Percentiles rank a stretch among this genome's conserved stretches.
Evolutionary conservation across 2,329 filamentous ascomycete genomes (phyloP).

Genomic region (Exophiala dermatitidis): DNA sequence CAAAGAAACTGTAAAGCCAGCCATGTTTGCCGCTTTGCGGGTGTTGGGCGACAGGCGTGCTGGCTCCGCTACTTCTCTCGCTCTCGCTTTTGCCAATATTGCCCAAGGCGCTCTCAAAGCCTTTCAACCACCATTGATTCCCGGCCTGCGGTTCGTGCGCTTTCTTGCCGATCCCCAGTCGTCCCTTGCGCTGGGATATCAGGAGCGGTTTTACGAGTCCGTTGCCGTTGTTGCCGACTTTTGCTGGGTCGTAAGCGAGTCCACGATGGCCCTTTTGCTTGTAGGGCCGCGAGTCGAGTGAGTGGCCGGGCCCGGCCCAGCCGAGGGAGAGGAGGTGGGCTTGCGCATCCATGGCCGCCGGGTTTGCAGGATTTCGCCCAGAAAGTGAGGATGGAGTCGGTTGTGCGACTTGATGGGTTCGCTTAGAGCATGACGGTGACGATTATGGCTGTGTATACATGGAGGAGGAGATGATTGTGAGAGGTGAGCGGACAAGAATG

Average conservation of each 20-base stretch:
- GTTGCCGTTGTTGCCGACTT: slow-evolving; percentile 40
- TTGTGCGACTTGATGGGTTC: no score
- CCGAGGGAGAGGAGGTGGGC: slow-evolving; percentile 78
- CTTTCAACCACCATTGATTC: slow-evolving; percentile 96
- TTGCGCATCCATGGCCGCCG: slow-evolving; percentile 65
- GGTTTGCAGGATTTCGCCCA: no score
- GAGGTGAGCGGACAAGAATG: no score
- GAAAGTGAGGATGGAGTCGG: no score
- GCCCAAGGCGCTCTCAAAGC: slow-evolving; percentile 78
- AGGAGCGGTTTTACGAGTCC: slow-evolving; percentile 79
- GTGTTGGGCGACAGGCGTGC: slow-evolving; percentile 39
- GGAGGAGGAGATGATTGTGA: no score
- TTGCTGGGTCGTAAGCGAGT: slow-evolving; percentile 30
- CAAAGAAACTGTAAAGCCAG: slow-evolving; percentile 76
- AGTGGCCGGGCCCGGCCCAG: slow-evolving; percentile 83
- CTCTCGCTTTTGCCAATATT: slow-evolving; percentile 49
- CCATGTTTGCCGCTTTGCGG: slow-evolving; percentile 37
- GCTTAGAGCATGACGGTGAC: no score
- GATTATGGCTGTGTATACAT: no score
- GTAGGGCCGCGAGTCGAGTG: slow-evolving; percentile 57
- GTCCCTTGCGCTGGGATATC: slow-evolving; percentile 70
- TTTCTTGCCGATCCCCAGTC: slow-evolving; percentile 71
- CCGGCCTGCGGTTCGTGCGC: slow-evolving; percentile 55
- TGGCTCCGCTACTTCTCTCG: slow-evolving; percentile 51
- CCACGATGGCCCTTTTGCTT: slow-evolving; percentile 38